Evolutionary conservation across 257 asterid species (phyloP).

Genomic region (Solanum etuberosum): DNA sequence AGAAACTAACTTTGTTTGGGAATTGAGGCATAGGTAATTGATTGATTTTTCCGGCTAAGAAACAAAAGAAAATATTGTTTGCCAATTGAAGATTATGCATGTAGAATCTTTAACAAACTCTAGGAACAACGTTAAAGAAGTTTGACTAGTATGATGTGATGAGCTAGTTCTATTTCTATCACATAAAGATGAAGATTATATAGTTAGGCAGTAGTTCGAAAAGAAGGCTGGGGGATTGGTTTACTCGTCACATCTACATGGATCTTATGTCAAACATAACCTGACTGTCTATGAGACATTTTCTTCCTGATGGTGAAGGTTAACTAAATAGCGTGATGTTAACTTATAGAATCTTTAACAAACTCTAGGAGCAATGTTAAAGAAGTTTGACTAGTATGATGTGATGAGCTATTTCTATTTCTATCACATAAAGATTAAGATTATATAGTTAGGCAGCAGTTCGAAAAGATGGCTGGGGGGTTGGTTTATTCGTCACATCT

Average conservation of each 20-base stretch:
- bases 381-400: background rate
- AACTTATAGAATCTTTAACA: background rate
- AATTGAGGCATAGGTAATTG: background rate
- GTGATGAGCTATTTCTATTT: background rate
- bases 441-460: background rate
- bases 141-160: background rate
- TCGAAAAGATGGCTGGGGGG: background rate
- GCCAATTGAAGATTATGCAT: background rate
- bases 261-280: background rate
- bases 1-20: background rate
- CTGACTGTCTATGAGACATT: background rate
- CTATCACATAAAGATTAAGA: background rate
- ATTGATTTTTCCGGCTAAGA: background rate
- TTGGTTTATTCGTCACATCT: background rate
- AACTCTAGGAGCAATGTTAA: background rate
- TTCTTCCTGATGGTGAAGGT: background rate
- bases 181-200: background rate
- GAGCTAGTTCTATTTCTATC: background rate
- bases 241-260: background rate
- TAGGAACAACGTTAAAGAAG: background rate
- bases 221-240: background rate
- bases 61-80: background rate
- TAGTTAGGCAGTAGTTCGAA: background rate
- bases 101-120: background rate
- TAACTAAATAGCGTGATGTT: background rate